phyloP scores from a whole-genome alignment of 2,329 filamentous ascomycete genomes.

The Cephalotrichum gorgonifer region DNA sequence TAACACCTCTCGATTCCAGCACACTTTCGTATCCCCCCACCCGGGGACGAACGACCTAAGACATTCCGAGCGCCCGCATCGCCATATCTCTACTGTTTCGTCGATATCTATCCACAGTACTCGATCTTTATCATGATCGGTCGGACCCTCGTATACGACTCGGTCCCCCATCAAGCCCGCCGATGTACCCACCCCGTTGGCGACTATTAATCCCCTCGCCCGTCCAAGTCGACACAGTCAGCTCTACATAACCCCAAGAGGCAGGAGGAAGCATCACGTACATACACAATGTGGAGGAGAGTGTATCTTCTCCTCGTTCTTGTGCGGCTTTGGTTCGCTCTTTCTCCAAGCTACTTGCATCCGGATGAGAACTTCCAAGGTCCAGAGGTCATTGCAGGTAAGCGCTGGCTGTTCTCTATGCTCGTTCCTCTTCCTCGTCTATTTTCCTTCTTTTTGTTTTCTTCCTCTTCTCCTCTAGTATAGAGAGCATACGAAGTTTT shows the following conservation, averaged over 20 bases:
- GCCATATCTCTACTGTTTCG: neutral
- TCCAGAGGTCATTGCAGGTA: constrained; percentile 93
- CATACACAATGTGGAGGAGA: constrained; percentile 74
- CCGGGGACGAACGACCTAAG: too few relatives aligned
- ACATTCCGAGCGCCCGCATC: neutral
- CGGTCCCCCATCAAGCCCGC: neutral
- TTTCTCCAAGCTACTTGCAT: constrained; percentile 92
- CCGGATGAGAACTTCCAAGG: constrained; percentile 99
- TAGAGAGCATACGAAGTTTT: too few relatives aligned
- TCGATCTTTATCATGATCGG: constrained; percentile 1
- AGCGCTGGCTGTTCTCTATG: constrained; percentile 20
- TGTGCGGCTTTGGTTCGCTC: constrained; percentile 84
- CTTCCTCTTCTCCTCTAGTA: neutral
- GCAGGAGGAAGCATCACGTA: neutral
- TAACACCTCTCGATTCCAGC: too few relatives aligned
- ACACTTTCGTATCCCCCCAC: too few relatives aligned
- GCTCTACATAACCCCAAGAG: neutral
- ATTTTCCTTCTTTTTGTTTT: neutral
- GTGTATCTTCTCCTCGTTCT: constrained; percentile 76
- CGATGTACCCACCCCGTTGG: neutral
- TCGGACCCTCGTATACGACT: constrained; percentile 1
- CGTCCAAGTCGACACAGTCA: neutral
- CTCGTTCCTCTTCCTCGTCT: constrained; percentile 1
- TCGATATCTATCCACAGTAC: neutral
- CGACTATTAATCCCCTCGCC: too few relatives aligned